Percentiles rank a stretch among this genome's conserved stretches.
These are phyloP conservation scores for Tilletia caries DNA, from an alignment of 1,284 basidiomycete genomes.

Conservation along the genomic window DNA sequence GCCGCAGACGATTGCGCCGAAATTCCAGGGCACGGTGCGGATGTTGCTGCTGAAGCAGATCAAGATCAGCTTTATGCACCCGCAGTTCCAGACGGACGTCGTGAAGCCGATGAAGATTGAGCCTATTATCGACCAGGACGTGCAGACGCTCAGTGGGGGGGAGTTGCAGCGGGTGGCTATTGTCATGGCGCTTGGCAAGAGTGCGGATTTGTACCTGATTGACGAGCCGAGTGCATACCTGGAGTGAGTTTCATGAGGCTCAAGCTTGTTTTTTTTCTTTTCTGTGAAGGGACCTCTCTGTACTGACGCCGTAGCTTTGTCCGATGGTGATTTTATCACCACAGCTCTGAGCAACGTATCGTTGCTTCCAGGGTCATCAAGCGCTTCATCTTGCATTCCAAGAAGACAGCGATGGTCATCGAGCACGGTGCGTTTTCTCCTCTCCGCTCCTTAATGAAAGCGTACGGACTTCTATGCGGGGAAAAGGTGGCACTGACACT, in stretches of 20 bases:
- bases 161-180: constrained; percentile 53
- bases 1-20: constrained; percentile 53
- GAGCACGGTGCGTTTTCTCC: constrained; percentile 37
- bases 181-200: constrained; percentile 51
- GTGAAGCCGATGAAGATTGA: constrained; percentile 53
- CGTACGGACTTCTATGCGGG: background rate
- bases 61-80: constrained; percentile 53
- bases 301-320: background rate
- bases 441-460: background rate
- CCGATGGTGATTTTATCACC: background rate
- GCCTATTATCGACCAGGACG: constrained; percentile 52
- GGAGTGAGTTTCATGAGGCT: constrained; percentile 23
- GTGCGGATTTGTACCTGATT: constrained; percentile 52
- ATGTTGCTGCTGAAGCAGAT: constrained; percentile 54
- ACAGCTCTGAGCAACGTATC: constrained; percentile 52
- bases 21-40: constrained; percentile 53
- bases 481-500: background rate
- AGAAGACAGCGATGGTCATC: constrained; percentile 54
- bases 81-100: constrained; percentile 54
- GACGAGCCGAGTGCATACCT: constrained; percentile 53
- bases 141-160: constrained; percentile 52
- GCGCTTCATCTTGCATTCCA: constrained; percentile 54
- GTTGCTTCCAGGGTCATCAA: constrained; percentile 52
- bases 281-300: too few species aligned
- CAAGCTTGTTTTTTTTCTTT: background rate